Evolutionary conservation across 164 flowering plant genomes (phyloP).

Genomic region (Protea cynaroides): DNA sequence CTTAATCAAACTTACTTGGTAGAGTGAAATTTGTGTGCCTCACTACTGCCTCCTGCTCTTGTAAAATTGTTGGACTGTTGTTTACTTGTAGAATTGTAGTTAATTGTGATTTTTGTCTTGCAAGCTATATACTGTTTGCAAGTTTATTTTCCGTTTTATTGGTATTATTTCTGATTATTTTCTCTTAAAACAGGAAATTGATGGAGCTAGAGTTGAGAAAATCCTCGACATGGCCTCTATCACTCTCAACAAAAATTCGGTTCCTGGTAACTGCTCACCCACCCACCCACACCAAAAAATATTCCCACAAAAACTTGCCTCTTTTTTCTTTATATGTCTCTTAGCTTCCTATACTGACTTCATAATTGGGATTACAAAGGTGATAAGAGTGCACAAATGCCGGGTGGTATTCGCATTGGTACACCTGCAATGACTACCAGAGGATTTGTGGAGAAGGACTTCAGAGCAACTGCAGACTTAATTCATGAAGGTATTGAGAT

Average conservation of each 20-base stretch:
- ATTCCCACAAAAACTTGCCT: background rate
- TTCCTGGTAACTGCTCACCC: slow-evolving; percentile 51
- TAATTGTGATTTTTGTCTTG: no score
- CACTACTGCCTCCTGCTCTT: no score
- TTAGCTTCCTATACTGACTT: background rate
- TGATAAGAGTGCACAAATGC: slow-evolving; percentile 84
- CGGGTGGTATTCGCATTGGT: slow-evolving; percentile 93
- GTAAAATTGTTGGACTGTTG: no score
- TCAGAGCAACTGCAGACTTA: slow-evolving; percentile 58
- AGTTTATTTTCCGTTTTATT: background rate
- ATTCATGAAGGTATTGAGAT: slow-evolving; percentile 88
- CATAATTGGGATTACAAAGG: slow-evolving; percentile 30
- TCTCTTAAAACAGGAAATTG: slow-evolving; percentile 44
- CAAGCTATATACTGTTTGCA: background rate
- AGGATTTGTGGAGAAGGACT: slow-evolving; percentile 69
- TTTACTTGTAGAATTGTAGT: background rate
- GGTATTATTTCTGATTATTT: background rate
- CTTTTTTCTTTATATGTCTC: background rate
- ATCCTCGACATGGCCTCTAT: slow-evolving; percentile 88
- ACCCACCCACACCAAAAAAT: background rate
- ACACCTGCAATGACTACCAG: slow-evolving; percentile 98
- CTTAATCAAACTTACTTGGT: no score
- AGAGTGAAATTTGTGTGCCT: no score
- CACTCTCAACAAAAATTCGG: slow-evolving; percentile 92
- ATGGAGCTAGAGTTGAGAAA: slow-evolving; percentile 90